Conservation (phyloP, 306 rosid genomes). For the Senna siamea region DNA sequence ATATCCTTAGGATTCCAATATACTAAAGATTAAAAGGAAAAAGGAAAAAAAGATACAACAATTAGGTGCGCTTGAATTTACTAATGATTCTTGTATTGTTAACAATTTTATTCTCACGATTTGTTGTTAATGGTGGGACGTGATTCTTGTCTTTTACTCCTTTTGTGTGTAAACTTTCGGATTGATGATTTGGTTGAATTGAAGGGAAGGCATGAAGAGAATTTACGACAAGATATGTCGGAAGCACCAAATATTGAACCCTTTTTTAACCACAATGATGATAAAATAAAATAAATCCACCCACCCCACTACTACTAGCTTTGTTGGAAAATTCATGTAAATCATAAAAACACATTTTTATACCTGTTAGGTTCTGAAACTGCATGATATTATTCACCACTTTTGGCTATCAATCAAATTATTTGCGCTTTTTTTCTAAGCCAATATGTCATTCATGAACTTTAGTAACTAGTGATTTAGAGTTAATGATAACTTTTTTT, state of each 20-base stretch:
- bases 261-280: neutral
- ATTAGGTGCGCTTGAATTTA: neutral
- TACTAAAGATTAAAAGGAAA: neutral
- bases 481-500: no score
- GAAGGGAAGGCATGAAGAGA: neutral
- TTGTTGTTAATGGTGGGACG: neutral
- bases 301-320: neutral
- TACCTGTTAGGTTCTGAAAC: neutral
- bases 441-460: no score
- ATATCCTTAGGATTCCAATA: neutral
- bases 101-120: neutral
- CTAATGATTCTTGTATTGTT: neutral
- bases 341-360: neutral
- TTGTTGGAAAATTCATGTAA: neutral
- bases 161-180: neutral
- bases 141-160: slow-evolving; percentile 2
- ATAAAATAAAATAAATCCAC: neutral
- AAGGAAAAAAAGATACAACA: neutral
- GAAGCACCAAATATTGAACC: neutral
- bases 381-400: neutral
- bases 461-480: no score
- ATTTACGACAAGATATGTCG: neutral
- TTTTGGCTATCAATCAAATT: neutral
- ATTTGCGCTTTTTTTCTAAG: no score
- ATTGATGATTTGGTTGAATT: neutral